Evolutionary conservation across 75 land plant genomes (phyloP).

Genomic region (Cryptomeria japonica): DNA sequence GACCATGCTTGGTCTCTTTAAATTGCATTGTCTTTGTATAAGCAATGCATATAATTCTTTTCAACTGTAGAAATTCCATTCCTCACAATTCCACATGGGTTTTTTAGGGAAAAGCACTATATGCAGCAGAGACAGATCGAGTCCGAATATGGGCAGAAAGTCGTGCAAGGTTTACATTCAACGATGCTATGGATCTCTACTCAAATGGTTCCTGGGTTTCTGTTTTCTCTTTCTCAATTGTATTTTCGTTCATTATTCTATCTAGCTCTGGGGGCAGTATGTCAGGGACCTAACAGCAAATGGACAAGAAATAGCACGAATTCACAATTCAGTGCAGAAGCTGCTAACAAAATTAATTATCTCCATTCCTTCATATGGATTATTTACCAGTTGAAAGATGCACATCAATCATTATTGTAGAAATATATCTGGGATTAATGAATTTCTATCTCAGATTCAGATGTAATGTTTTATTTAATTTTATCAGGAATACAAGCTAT

Average conservation of each 20-base stretch:
- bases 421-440: neutral
- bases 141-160: constrained; percentile 93
- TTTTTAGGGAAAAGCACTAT: constrained; percentile 91
- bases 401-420: neutral
- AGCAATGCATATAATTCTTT: neutral
- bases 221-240: constrained; percentile 89
- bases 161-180: constrained; percentile 78
- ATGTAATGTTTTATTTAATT: neutral
- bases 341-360: neutral
- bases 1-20: neutral
- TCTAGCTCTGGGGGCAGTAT: constrained; percentile 47
- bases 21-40: neutral
- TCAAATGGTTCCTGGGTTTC: constrained; percentile 94
- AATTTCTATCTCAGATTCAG: neutral
- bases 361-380: neutral
- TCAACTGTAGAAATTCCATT: neutral
- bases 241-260: constrained; percentile 93
- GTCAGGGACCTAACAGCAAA: constrained; percentile 51
- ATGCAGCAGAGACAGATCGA: constrained; percentile 97
- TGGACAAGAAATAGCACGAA: neutral
- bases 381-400: neutral
- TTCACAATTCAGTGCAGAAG: neutral
- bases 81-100: neutral
- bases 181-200: constrained; percentile 96
- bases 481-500: neutral